These are phyloP conservation scores for Phylloporus arenicola DNA, from an alignment of 768 basidiomycete species.

Conservation along the genomic window DNA sequence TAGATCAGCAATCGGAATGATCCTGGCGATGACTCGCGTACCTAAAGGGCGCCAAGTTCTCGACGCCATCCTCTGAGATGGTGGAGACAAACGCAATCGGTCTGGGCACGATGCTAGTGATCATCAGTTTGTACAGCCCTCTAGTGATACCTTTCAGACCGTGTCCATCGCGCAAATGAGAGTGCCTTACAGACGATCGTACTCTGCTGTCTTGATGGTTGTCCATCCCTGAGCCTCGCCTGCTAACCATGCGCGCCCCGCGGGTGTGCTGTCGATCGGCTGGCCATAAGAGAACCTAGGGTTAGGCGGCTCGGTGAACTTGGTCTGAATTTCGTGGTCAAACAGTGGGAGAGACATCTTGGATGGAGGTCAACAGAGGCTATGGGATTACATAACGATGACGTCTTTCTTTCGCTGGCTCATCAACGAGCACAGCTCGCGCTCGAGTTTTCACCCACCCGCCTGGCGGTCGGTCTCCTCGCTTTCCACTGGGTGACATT, in stretches of 20 bases:
- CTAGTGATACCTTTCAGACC: conserved; percentile 5
- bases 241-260: conserved; percentile 30
- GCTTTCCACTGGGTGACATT: no score
- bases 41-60: conserved; percentile 43
- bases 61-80: conserved; percentile 28
- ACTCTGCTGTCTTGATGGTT: conserved; percentile 25
- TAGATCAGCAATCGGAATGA: neutral
- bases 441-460: no score
- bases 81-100: conserved; percentile 44
- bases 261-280: conserved; percentile 22
- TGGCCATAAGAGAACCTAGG: conserved; percentile 31
- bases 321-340: conserved; percentile 9
- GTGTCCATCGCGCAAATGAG: neutral
- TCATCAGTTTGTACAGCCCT: conserved; percentile 31
- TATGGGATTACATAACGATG: no score
- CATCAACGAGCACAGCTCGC: no score
- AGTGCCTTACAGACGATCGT: conserved; percentile 24
- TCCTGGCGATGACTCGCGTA: conserved; percentile 5
- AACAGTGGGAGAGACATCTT: conserved; percentile 30
- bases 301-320: conserved; percentile 29
- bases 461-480: no score
- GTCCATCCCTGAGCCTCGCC: conserved; percentile 35
- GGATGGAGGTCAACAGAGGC: neutral
- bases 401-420: no score
- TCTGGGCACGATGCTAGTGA: conserved; percentile 38